Evolutionary conservation across 768 basidiomycete species (phyloP), one percentile per base, ranked within the genome.

Genomic region (Termitomyces titanicus): DNA sequence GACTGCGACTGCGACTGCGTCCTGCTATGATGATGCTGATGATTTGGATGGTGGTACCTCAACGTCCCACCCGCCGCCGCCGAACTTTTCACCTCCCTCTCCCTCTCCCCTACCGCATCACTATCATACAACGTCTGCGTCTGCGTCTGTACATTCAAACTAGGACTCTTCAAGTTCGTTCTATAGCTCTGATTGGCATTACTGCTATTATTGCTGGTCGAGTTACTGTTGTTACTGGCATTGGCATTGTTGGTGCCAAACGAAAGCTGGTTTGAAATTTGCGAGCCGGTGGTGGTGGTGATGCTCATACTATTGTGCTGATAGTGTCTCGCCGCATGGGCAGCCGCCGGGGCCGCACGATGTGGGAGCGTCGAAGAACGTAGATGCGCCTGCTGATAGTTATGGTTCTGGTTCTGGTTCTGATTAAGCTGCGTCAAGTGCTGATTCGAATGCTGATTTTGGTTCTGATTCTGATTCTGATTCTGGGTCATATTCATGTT

Each of bases 281-380:
- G n/a, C 12, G 34, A 15, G 40, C 40, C 22, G 15, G 49, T 9
- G 13, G 52, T 34, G 31, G 44, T 45, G 18, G 52, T 5, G 25
- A 77, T 68, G 57, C 77, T 79, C 74, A 79, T 74, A 58, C 77
- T 79, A 55, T 63, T 79, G 58, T 79, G 78, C 63, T 78, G 77
- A 59, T 70, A 74, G 63, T 80, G 79, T 12, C 79, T 69, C 58
- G 68, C 63, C 47, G 65, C 66, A 48, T 67, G 66, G 54, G 67
- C 51, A 51, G 61, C 61, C 58, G 70, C 53, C 57, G 60, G 40
- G 54, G 71, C 61, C 46, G 68, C 61, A 11, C 73, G 77, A 54
- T 72, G 74, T 22, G 78, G 78, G 55, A 78, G 72, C 31, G 79
- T 79, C 35, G 76, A 73, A 25, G 76, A 74, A 35, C 78, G 74